Conservation (phyloP, 2,329 filamentous ascomycete species). For the Didymella sp. region DNA sequence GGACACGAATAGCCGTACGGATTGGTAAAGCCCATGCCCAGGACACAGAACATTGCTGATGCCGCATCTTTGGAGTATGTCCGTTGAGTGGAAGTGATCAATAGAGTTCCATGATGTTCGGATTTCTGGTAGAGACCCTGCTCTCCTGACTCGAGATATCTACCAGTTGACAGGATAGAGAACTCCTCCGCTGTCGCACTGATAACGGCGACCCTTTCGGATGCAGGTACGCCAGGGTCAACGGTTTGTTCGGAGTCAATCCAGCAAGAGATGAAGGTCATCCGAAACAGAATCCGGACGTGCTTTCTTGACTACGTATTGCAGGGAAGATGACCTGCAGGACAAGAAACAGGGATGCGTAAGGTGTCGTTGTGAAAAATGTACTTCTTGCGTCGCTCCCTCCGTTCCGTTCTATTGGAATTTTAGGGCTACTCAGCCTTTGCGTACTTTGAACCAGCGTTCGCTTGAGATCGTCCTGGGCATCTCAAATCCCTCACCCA, state of each 20-base stretch:
- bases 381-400: conserved; percentile 8
- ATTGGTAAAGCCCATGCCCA: background rate
- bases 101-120: no score
- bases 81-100: background rate
- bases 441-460: conserved; percentile 6
- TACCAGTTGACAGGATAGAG: background rate
- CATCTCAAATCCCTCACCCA: conserved; percentile 1
- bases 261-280: background rate
- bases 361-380: conserved; percentile 3
- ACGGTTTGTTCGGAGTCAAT: conserved; percentile 5
- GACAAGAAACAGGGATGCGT: background rate
- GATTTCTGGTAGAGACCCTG: background rate
- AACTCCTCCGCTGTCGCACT: background rate
- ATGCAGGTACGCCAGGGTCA: background rate
- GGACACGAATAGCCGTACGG: background rate
- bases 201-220: conserved; percentile 2
- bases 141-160: background rate
- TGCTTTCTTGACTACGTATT: conserved; percentile 10
- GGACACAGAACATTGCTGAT: background rate
- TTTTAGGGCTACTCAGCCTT: conserved; percentile 4
- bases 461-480: conserved; percentile 11
- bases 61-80: background rate
- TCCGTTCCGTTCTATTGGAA: conserved; percentile 3
- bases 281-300: background rate
- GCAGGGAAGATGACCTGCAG: conserved; percentile 3